Conservation (phyloP, 108 stramenopile genomes). For the Fragilariopsis cylindrus region DNA sequence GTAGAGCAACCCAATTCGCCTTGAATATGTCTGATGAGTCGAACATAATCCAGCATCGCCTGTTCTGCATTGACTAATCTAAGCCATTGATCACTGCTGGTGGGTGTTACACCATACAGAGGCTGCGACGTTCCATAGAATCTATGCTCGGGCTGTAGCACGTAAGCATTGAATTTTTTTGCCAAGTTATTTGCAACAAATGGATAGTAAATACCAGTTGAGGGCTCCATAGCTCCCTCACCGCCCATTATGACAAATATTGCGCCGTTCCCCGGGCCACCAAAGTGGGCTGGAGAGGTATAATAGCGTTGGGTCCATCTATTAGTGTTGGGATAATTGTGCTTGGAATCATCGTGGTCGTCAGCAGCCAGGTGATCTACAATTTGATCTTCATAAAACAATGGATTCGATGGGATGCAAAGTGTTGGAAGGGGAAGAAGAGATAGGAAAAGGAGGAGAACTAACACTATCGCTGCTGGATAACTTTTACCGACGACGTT, state of each 20-base stretch:
- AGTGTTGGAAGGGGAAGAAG: too few species aligned
- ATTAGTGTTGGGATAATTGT: not conserved
- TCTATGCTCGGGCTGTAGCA: constrained; percentile 79
- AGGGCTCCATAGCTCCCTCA: constrained; percentile 62
- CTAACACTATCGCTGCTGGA: too few species aligned
- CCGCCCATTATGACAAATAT: constrained; percentile 83
- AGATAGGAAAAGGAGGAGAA: too few species aligned
- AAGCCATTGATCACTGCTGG: constrained; percentile 24
- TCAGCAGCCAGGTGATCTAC: not conserved
- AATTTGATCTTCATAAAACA: too few species aligned
- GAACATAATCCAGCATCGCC: constrained; percentile 54
- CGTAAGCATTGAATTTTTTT: constrained; percentile 60
- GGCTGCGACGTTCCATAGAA: constrained; percentile 82
- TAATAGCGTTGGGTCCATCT: constrained; percentile 78
- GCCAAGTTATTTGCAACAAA: constrained; percentile 67
- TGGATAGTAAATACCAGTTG: constrained; percentile 71
- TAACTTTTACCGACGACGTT: too few species aligned
- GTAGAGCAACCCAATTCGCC: constrained; percentile 43
- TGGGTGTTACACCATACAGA: constrained; percentile 7
- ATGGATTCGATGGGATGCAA: too few species aligned
- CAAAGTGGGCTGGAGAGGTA: constrained; percentile 48
- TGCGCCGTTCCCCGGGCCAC: constrained; percentile 69
- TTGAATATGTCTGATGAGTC: constrained; percentile 39
- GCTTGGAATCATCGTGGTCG: constrained; percentile 14
- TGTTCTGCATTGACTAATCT: constrained; percentile 62